Evolutionary conservation across 306 rosid species (phyloP), one percentile per base, ranked within the genome.

Genomic region (Cucumis sativus): DNA sequence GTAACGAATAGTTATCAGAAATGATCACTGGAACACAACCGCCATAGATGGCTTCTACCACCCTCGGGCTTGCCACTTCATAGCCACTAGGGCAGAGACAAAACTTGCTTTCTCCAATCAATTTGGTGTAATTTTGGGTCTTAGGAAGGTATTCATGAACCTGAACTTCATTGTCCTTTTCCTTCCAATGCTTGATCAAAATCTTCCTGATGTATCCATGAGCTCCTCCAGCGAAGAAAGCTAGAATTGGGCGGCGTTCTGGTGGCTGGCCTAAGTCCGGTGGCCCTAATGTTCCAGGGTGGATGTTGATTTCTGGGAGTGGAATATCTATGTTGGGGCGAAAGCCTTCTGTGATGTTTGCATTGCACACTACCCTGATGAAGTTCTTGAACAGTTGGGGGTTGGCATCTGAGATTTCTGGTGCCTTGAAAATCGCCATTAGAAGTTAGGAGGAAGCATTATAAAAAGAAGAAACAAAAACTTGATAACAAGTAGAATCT

Each of bases 51-150:
- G 98, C 95, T 80, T 88, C 90, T 76, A 86, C 96, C 33, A 91
- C 79, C 79, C 98, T 89, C 4, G 98, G 98, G 37, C 97, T 93
- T 4, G 96, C 96, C 61, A 91, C 96, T 84, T 91, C 98, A 49
- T 77, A 82, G 11, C 96, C 98, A 69, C 98, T 93, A 0, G 98
- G 97, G 79, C 97, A 91, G 80, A 93, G 81, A 59, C 97, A 93
- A 67, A 84, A 93, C 87, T 85, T 93, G 79, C 86, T 86, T 23
- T 30, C 77, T 3, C 86, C 91, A 88, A 93, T 93, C 73, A 82
- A 33, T 73, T 81, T 56, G 13, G 87, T 84, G 85, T 93, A 93
- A 79, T 89, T 81, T 79, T 51, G 80, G 4, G 82, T 85, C 76
- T 78, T 83, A 3, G 84, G 84, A 18, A 89, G 87, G 75, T 83